Evolutionary conservation across 2,329 filamentous ascomycete species (phyloP), one percentile per base, ranked within the genome.

Genomic region (Pseudopyricularia javanii): DNA sequence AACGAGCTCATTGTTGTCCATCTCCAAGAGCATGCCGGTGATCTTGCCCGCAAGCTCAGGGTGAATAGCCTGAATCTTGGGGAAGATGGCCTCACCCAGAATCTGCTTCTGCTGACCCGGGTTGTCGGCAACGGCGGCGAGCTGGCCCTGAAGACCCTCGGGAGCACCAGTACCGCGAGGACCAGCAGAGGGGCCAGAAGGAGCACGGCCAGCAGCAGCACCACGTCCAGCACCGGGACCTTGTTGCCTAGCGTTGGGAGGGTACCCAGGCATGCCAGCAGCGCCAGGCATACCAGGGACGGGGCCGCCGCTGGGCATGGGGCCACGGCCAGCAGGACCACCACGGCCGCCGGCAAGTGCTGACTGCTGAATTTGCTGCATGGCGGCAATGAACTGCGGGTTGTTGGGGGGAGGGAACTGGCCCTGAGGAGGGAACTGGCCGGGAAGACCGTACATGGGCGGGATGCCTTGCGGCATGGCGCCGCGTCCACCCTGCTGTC

Each of bases 1-100:
- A 66, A 98, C 80, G 63, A 98, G 78, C 76, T 98, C 93, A 54
- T 78, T 69, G 73, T 97, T 97, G 64, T 97, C 93, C 93, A 98
- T 98, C 81, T 98, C 93, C 63, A 98, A 74, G 64, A 98, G 86
- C 93, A 98, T 98, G 74, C 93, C 93, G 57, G 93, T 98, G 70
- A 98, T 97, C 85, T 98, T 98, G 68, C 93, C 93, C 57, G 93
- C 93, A 64, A 98, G 79, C 64, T 96, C 91, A 56, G 90, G 87
- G 76, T 98, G 93, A 72, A 95, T 85, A 61, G 82, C 83, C 70
- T 91, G 84, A 65, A 98, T 97, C 86, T 97, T 98, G 67, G 93
- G 93, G 80, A 97, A 98, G 63, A 98, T 86, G 62, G 89, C 85
- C 75, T 98, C 93, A 69, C 93, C 93, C 53, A 98, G 83, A 71